Evolutionary conservation across 495 filamentous ascomycete genomes (phyloP), one percentile per base, ranked within the genome.

Genomic region (Sabuloglossum arenarium): DNA sequence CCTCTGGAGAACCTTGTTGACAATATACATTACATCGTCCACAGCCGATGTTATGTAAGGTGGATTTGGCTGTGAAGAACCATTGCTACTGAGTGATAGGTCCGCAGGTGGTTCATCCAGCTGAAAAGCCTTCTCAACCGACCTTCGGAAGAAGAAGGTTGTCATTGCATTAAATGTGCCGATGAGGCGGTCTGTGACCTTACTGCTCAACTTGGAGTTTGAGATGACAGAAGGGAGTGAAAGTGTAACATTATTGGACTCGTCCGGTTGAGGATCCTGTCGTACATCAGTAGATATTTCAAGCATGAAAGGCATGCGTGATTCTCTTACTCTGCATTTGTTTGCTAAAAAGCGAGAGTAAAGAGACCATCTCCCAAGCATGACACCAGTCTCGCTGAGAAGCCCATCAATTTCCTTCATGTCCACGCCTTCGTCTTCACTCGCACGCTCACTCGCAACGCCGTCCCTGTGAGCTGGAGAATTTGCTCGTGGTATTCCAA

Each of bases 21-120:
- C 87, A 59, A 96, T 94, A 70, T 96, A 98, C 93, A 97, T 97
- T 56, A 97, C 89, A 68, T 94, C 91, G 71, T 97, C 91, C 9
- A 98, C 89, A 0, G 91, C 87, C 0, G 88, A 93, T 53, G 88
- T 90, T 62, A 98, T 94, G 61, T 84, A 93, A 10, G 91, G 91
- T 10, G 87, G 78, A 62, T 88, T 86, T 1, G 79, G 71, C 46
- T 69, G 69, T 42, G 94, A 74, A 8, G 81, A 67, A 56, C 74
- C 83, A 54, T 73, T 80, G 16, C 77, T 74, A 61, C 82, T 86
- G 32, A 97, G 69, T 3, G 81, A 82, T 29, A 96, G 71, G 43
- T 85, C 86, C 0, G 74, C 71, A 0, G 91, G 90, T n/a, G 79
- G 76, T 68, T 98, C 93, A 65, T 98, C 93, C n/a, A 98, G 73